Base-by-base conservation (phyloP, 2,329 filamentous ascomycete species). In the Xylaria sp. region DNA sequence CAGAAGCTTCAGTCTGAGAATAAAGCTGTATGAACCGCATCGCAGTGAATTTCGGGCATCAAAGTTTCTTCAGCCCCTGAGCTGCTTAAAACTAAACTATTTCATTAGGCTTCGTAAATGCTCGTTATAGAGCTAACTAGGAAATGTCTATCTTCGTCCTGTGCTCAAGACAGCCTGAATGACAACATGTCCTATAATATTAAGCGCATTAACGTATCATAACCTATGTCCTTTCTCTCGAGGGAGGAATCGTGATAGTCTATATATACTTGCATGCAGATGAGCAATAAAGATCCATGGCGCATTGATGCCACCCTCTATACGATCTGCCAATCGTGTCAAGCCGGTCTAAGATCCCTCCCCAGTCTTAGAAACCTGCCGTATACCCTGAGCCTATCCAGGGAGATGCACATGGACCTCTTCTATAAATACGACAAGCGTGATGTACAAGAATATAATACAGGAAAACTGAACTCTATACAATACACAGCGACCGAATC, bases 361-460 rank as follows among this genome's bases (percentile, higher is more conserved):
- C 25, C 50, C 51, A 57, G 51, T 60, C 48, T 29, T 35, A 0
- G 40, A 44, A 18, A 48, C 13, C 37, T 10, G 18, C 10, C 27
- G 5, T 9, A 55, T 60, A 32, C 35, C 42, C 18, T 27, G 3
- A 32, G 29, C 37, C 53, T 50, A 55, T 16, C 29, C 47, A 32
- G 27, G 16, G 42, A 8, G 13, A 42, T 53, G 29, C 66, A 54
- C 8, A 54, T n/a, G 32, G 13, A 32, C 37, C 44, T 12, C 51
- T 40, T 65, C 25, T 44, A 59, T 16, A 29, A 35, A 32, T 21
- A 60, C 42, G 25, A 53, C 35, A 63, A 53, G 25, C 27, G 47
- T 60, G 29, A 65, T 55, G 65, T 55, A 67, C 66, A 69, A 21
- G 32, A 5, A 66, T 27, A 3, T 60, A 53, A 16, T 71, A 63